Evolutionary conservation across 805 yeast species (phyloP).

Genomic region (Yamadazyma scolyti): DNA sequence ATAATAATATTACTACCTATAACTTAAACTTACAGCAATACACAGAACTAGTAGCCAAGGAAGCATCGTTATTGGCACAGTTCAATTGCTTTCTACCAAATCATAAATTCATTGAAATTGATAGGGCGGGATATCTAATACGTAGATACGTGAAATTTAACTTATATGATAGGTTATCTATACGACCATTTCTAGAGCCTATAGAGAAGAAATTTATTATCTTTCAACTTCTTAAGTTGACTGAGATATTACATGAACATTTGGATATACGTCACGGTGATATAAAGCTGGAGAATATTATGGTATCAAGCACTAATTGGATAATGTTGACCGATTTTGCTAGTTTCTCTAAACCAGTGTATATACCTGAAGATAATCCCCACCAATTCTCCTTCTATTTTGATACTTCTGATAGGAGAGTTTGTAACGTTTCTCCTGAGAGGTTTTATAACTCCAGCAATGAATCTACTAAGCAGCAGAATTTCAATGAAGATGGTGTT

Average conservation of each 20-base stretch:
- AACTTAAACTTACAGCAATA: constrained; percentile 21
- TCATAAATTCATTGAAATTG: constrained; percentile 75
- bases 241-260: constrained; percentile 59
- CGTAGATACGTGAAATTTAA: constrained; percentile 78
- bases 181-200: constrained; percentile 80
- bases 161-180: constrained; percentile 80
- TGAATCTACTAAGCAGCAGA: constrained; percentile 14
- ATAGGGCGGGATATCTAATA: constrained; percentile 85
- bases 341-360: constrained; percentile 69
- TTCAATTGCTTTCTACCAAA: constrained; percentile 70
- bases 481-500: constrained; percentile 20
- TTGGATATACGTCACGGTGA: constrained; percentile 77
- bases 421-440: constrained; percentile 94
- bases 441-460: constrained; percentile 50
- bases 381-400: constrained; percentile 88
- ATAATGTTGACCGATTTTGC: constrained; percentile 79
- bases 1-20: constrained; percentile 17
- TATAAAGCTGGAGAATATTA: constrained; percentile 82
- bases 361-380: constrained; percentile 89
- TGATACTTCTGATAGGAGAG: constrained; percentile 82
- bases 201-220: constrained; percentile 82
- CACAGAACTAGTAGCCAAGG: constrained; percentile 29
- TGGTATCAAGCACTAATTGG: constrained; percentile 91
- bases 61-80: constrained; percentile 34
- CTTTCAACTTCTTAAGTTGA: constrained; percentile 68